Base-by-base conservation (phyloP, 2,329 filamentous ascomycete species). In the Tolypocladium capitatum region DNA sequence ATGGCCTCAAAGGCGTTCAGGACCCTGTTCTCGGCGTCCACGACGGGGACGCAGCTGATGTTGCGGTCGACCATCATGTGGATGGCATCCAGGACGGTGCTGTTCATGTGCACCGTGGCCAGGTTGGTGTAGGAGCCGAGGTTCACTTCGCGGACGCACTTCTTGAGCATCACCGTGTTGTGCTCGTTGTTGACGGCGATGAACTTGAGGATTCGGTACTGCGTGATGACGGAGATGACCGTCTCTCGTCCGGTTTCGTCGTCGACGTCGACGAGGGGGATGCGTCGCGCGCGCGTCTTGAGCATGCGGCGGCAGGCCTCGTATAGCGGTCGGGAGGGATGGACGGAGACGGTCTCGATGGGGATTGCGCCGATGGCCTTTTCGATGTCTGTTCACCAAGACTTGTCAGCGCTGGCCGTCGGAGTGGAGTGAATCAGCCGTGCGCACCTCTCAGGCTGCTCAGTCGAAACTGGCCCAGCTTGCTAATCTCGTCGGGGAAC, bases 181-280 rank as follows among this genome's bases (percentile, higher is more conserved):
- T 83, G 81, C 59, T 83, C 79, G 57, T 78, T 80, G 66, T 98
- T 98, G 66, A 98, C 91, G 11, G 92, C 90, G 52, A 98, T 94
- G 64, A 98, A 98, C 64, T 98, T 98, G 54, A 98, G 78, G 57
- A 98, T 97, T 49, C 94, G 85, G 67, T 98, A 98, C 66, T 98
- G 92, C 0, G 92, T 98, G 50, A 98, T 86, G 51, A 98, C 92
- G 58, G 89, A 96, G 51, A 98, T 86, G 18, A 98, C 89, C 69
- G 91, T 92, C 60, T 92, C 83, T 53, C 89, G 80, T 48, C 86
- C 82, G 2, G 92, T 98, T 67, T 98, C 92, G 61, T 94, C 90
- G 61, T 98, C 92, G 53, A 86, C 78, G 57, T 96, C 92, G 50
- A 98, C 84, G 7, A 98, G 76, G 1, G 92, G 92, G 54, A 98